Conservation (phyloP, 2,329 filamentous ascomycete genomes). For the Colletotrichum aenigma region DNA sequence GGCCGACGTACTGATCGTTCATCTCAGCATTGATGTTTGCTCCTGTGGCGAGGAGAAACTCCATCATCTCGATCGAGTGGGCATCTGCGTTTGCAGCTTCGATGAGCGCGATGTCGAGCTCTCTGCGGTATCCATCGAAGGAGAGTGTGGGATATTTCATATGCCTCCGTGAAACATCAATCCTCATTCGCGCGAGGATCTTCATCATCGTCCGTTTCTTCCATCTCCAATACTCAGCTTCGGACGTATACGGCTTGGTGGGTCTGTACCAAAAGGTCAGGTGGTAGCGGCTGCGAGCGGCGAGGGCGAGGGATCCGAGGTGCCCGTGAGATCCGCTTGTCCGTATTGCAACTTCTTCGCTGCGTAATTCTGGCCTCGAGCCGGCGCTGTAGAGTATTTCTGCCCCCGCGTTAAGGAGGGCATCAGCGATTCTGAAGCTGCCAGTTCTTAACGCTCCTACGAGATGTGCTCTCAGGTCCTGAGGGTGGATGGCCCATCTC, state of each 20-base stretch:
- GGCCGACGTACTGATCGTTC: not conserved
- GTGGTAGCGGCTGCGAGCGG: not conserved
- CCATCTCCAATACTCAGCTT: not conserved
- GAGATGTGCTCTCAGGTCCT: not conserved
- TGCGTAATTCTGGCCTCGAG: accelerated
- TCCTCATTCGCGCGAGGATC: not conserved
- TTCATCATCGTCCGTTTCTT: not conserved
- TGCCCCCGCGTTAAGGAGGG: not conserved
- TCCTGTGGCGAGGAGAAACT: not conserved
- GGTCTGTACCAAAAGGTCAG: not conserved
- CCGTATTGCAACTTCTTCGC: no score
- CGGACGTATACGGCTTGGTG: not conserved
- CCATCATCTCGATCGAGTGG: not conserved
- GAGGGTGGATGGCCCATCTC: accelerated
- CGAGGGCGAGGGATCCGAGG: not conserved
- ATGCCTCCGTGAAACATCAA: not conserved
- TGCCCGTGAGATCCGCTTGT: not conserved
- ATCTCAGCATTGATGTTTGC: not conserved
- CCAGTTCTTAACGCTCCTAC: not conserved
- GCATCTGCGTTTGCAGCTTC: not conserved
- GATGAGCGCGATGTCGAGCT: not conserved
- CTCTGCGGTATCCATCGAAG: not conserved
- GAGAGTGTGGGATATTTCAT: not conserved
- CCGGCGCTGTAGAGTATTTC: not conserved
- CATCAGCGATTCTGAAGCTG: not conserved